Evolutionary conservation across 169 alveolate species (phyloP), one percentile per base, ranked within the genome.

Genomic region (Cryptosporidium meleagridis): DNA sequence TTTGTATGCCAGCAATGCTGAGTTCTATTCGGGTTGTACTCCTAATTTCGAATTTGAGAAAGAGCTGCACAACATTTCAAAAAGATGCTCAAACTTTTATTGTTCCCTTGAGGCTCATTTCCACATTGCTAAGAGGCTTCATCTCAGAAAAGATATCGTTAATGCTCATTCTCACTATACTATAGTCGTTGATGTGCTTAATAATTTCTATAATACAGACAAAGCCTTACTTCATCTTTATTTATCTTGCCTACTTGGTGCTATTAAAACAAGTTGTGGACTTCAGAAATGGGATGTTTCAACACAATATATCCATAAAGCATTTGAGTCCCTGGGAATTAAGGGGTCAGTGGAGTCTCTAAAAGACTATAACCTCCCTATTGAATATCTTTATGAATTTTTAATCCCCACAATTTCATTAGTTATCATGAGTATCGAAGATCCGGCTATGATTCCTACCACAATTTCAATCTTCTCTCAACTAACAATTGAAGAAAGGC

Each of bases 201-300:
- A 52, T 9, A 29, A 31, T 18, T 7, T 33, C 12, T 53, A 73
- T 59, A 65, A 80, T 9, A 18, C 26, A 3, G 75, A 80, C 23
- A 14, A 59, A 33, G 21, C 39, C 16, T 31, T 80, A 16, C 41
- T 62, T 0, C 16, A 31, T 53, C 52, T 73, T 14, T 73, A 73
- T 29, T 21, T 80, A 9, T 59, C 89, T 26, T 8, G 80, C 16
- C 62, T 80, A 3, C 52, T 61, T 5, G 89, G 89, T 4, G 67
- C 59, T 18, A 80, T 80, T 26, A 59, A 65, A 26, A 80, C 75
- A 29, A 62, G 67, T 26, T 41, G 62, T 18, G 75, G 59, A 29
- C 67, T 80, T 7, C 89, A 62, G 23, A 59, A 80, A 39, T 80
- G 89, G 89, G 89, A 80, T 23, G n/a, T 31, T 4, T 75, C 67